Conservation (phyloP, 164 flowering plant genomes). For the Magnolia officinalis region DNA sequence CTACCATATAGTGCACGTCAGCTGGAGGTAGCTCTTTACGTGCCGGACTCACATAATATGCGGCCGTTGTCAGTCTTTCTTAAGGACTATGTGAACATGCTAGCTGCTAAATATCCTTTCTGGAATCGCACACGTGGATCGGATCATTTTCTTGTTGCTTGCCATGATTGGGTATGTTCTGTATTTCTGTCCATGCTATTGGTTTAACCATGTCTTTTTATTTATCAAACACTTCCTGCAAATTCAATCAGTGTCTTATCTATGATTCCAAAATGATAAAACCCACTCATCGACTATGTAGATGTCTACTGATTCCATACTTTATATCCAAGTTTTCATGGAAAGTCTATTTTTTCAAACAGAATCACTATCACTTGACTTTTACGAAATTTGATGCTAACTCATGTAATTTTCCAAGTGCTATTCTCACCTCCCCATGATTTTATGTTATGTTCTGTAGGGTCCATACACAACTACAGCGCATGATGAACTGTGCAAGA, state of each 20-base stretch:
- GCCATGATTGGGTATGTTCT: conserved; percentile 29
- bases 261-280: too few relatives aligned
- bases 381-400: neutral
- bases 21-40: conserved; percentile 21
- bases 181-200: neutral
- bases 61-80: conserved; percentile 21
- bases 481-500: conserved; percentile 20
- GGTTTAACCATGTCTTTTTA: neutral
- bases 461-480: conserved; percentile 22
- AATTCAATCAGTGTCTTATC: too few relatives aligned
- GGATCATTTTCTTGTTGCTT: conserved; percentile 30
- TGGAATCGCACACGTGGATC: conserved; percentile 28
- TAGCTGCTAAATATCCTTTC: conserved; percentile 26
- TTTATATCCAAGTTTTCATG: too few relatives aligned
- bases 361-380: neutral
- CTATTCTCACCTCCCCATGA: neutral
- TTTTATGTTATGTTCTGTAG: conserved; percentile 1
- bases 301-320: neutral
- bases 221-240: neutral
- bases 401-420: neutral
- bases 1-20: conserved; percentile 29
- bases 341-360: neutral
- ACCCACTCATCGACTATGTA: too few relatives aligned
- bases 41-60: conserved; percentile 25
- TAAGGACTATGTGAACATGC: conserved; percentile 21